These are phyloP conservation scores for Artomyces pyxidatus DNA, from an alignment of 768 basidiomycete genomes.

Conservation along the genomic window DNA sequence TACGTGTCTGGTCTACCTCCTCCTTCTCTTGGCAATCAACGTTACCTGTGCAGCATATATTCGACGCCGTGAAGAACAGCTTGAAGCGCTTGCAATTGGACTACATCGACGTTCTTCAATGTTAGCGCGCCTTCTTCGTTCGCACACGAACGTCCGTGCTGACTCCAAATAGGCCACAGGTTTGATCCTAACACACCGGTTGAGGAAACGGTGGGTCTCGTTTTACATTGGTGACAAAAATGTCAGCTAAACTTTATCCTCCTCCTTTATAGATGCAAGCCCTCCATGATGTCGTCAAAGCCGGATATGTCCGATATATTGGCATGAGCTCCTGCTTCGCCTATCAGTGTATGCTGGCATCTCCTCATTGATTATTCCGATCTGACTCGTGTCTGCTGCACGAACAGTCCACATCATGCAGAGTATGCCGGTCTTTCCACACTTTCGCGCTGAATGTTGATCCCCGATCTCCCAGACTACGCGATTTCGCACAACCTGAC, in stretches of 20 bases:
- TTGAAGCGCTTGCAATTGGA: constrained; percentile 65
- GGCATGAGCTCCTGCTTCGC: constrained; percentile 23
- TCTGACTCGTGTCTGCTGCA: constrained; percentile 2
- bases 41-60: constrained; percentile 48
- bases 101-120: constrained; percentile 71
- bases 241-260: neutral
- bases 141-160: constrained; percentile 15
- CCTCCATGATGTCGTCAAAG: constrained; percentile 31
- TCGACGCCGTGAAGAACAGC: constrained; percentile 54
- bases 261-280: constrained; percentile 26
- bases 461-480: constrained; percentile 11
- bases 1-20: constrained; percentile 4
- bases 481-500: constrained; percentile 10
- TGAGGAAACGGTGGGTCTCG: constrained; percentile 10
- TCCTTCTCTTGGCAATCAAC: neutral
- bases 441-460: constrained; percentile 3
- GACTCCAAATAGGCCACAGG: constrained; percentile 20
- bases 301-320: constrained; percentile 29
- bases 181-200: constrained; percentile 28
- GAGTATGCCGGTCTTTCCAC: neutral
- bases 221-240: too few species aligned
- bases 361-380: too few species aligned
- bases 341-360: constrained; percentile 18
- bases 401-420: constrained; percentile 11
- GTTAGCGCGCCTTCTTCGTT: constrained; percentile 28